These are phyloP conservation scores for Epichloe sp. DNA, from an alignment of 2,329 filamentous ascomycete species.

Conservation along the genomic window DNA sequence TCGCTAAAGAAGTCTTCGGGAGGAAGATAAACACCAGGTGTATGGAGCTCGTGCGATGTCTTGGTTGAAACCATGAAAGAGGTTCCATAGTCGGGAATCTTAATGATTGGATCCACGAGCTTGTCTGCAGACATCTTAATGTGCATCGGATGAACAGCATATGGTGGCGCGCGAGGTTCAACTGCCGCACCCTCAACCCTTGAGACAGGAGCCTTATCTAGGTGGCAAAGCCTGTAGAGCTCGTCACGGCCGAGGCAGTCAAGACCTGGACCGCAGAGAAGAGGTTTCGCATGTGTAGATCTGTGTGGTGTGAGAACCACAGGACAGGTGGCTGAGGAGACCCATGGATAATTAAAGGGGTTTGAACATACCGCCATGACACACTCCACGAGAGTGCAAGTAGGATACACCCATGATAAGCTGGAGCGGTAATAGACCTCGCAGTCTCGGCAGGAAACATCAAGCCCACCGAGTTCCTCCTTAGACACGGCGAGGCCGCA, in stretches of 20 bases:
- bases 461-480: conserved; percentile 2
- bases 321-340: too few species aligned
- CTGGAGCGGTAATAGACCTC: conserved; percentile 9
- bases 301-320: conserved; percentile 1
- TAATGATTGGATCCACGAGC: conserved; percentile 2
- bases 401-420: conserved; percentile 15
- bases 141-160: conserved; percentile 10
- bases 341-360: neutral
- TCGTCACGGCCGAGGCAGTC: conserved; percentile 2
- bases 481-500: conserved; percentile 10
- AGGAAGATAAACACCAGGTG: conserved; percentile 11
- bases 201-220: conserved; percentile 6
- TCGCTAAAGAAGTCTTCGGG: conserved; percentile 13
- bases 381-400: conserved; percentile 9
- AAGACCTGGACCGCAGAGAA: conserved; percentile 6
- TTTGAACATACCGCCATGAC: conserved; percentile 1
- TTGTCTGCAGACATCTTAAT: conserved; percentile 8
- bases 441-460: conserved; percentile 4
- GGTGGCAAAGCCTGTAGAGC: conserved; percentile 7
- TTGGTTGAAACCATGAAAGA: conserved; percentile 9
- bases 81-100: conserved; percentile 11
- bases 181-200: conserved; percentile 7
- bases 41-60: conserved; percentile 7
- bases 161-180: conserved; percentile 10
- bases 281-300: conserved; percentile 17